Conservation (phyloP, 2,329 filamentous ascomycete species). For the Penicillium hordei region DNA sequence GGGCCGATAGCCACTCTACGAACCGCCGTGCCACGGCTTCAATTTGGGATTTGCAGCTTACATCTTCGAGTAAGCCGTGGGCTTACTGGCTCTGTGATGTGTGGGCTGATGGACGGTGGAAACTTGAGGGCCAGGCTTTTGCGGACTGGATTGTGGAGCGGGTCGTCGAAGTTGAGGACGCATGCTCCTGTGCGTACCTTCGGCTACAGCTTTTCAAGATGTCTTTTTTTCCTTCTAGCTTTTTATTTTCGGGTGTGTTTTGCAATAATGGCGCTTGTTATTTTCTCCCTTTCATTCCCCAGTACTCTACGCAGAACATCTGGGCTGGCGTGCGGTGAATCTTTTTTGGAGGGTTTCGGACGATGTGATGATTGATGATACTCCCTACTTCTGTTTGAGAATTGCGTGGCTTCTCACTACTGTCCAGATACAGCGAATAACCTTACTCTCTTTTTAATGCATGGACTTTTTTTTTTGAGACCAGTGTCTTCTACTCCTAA, state of each 20-base stretch:
- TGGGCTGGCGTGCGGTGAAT: conserved; percentile 4
- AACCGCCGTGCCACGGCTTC: conserved; percentile 22
- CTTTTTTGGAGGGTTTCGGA: conserved; percentile 1
- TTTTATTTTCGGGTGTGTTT: not conserved
- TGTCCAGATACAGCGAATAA: not conserved
- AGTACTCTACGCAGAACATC: not conserved
- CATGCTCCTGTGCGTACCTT: conserved; percentile 15
- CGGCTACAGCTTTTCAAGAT: not conserved
- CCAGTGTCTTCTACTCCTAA: conserved; percentile 4
- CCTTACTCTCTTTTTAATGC: not conserved
- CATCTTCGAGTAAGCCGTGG: conserved; percentile 26
- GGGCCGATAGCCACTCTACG: conserved; percentile 13
- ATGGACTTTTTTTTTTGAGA: not conserved
- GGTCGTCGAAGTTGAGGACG: conserved; percentile 39
- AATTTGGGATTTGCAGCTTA: conserved; percentile 28
- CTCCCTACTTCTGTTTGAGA: conserved; percentile 5
- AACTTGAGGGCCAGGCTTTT: conserved; percentile 41
- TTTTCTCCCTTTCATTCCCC: not conserved
- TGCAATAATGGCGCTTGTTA: not conserved
- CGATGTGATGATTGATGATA: conserved; percentile 25
- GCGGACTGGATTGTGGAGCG: conserved; percentile 44
- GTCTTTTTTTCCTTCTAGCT: not conserved
- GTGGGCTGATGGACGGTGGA: conserved; percentile 45
- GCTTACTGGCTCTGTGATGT: conserved; percentile 39
- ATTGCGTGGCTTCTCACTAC: not conserved